These are phyloP conservation scores for Rhododendron simsii DNA, from an alignment of 148 eudicot species.

Conservation along the genomic window DNA sequence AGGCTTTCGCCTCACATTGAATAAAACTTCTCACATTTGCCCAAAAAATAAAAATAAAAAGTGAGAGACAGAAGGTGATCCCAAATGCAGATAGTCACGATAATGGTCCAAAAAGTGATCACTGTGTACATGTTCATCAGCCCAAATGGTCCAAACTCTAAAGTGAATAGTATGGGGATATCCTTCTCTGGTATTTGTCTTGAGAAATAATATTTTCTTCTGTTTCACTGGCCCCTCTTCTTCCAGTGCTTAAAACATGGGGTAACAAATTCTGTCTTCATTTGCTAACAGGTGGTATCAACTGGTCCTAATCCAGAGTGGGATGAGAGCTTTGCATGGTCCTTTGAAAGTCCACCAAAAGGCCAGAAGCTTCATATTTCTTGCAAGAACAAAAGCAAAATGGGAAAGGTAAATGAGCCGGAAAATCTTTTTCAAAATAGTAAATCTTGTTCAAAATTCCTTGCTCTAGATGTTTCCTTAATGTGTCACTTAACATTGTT, in stretches of 20 bases:
- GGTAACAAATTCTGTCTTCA: not conserved
- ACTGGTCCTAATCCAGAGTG: slow-evolving; percentile 96
- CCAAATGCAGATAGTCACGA: not conserved
- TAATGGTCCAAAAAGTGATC: not conserved
- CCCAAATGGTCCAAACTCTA: not conserved
- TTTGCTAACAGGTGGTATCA: slow-evolving; percentile 57
- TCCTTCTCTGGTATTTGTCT: not conserved
- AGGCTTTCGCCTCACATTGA: too few species aligned
- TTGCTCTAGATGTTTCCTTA: not conserved
- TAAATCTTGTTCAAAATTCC: not conserved
- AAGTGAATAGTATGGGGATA: not conserved
- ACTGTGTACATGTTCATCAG: not conserved
- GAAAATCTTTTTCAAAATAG: not conserved
- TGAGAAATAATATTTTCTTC: not conserved
- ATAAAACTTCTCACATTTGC: too few species aligned
- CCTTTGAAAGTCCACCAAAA: slow-evolving; percentile 98
- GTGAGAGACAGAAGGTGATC: not conserved
- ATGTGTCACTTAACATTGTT: not conserved
- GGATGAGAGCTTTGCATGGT: slow-evolving; percentile 92
- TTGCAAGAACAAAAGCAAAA: slow-evolving; percentile 99
- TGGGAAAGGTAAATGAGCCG: slow-evolving; percentile 72
- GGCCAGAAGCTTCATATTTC: slow-evolving; percentile 98
- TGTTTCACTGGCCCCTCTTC: not conserved
- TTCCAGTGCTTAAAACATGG: not conserved
- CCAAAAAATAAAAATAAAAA: not conserved